These are phyloP conservation scores for Dendrobium officinale DNA, from an alignment of 106 monocot genomes.

Conservation along the genomic window DNA sequence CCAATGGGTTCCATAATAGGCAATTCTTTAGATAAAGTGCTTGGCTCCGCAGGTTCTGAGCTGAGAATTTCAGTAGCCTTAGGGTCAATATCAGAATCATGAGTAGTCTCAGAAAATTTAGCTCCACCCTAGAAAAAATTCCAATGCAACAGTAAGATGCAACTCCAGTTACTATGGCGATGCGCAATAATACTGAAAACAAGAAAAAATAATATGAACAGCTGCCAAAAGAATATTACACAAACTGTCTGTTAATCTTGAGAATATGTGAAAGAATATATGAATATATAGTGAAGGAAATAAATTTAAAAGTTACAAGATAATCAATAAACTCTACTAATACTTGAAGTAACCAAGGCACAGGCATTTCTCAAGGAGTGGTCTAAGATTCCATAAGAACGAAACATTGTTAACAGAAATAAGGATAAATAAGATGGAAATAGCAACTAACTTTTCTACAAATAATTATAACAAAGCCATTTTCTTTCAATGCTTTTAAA, in stretches of 20 bases:
- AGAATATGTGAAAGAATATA: neutral
- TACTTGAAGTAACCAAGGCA: neutral
- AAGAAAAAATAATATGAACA: neutral
- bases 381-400: neutral
- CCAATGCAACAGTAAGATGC: constrained; percentile 6
- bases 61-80: constrained; percentile 18
- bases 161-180: neutral
- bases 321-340: neutral
- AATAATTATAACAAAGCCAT: neutral
- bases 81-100: constrained; percentile 30
- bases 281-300: neutral
- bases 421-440: neutral
- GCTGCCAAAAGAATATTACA: neutral
- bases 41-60: neutral
- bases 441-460: neutral
- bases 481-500: neutral
- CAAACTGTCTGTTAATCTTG: neutral
- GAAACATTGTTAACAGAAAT: neutral
- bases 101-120: constrained; percentile 20
- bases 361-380: neutral
- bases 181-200: neutral
- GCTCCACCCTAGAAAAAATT: constrained; percentile 17
- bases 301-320: neutral
- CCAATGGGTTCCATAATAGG: constrained; percentile 54
- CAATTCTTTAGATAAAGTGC: constrained; percentile 24